Evolutionary conservation across 768 basidiomycete genomes (phyloP).

Genomic region (Boletus sensibilis): DNA sequence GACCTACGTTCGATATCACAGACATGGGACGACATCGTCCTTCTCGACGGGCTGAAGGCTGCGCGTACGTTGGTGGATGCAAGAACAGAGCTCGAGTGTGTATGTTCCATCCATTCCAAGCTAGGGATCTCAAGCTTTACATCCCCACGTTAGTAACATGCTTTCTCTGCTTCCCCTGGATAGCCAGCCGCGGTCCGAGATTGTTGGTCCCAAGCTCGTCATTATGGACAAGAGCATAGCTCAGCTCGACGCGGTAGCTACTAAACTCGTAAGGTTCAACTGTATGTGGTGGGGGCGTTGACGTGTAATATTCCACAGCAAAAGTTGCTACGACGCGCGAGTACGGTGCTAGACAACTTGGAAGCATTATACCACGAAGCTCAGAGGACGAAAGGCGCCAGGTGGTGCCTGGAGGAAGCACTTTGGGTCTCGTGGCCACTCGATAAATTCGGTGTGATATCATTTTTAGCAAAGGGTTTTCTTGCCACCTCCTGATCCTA

Average conservation of each 20-base stretch:
- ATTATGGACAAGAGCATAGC: conserved; percentile 65
- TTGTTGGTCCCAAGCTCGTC: conserved; percentile 65
- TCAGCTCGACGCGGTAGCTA: conserved; percentile 56
- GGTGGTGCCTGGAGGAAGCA: conserved; percentile 68
- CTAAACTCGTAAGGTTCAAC: conserved; percentile 58
- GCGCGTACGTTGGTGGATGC: conserved; percentile 69
- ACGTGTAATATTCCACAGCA: conserved; percentile 40
- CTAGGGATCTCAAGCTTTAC: not conserved
- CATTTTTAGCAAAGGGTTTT: not conserved
- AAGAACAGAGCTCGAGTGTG: conserved; percentile 84
- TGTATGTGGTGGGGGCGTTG: not conserved
- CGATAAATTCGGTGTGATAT: conserved; percentile 65
- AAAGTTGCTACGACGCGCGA: conserved; percentile 71
- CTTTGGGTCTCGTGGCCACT: conserved; percentile 83
- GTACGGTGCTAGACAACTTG: conserved; percentile 57
- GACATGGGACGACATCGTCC: conserved; percentile 83
- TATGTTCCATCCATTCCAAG: conserved; percentile 9
- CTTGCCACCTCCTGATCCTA: not conserved
- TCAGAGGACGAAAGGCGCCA: conserved; percentile 65
- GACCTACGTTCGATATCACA: conserved; percentile 62
- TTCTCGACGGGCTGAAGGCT: conserved; percentile 77
- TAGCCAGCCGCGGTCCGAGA: conserved; percentile 51
- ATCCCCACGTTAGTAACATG: conserved; percentile 50
- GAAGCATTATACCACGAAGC: conserved; percentile 68
- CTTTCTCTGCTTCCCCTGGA: conserved; percentile 52